Evolutionary conservation across 2,329 filamentous ascomycete genomes (phyloP).

Genomic region (Trematosphaeria pertusa): DNA sequence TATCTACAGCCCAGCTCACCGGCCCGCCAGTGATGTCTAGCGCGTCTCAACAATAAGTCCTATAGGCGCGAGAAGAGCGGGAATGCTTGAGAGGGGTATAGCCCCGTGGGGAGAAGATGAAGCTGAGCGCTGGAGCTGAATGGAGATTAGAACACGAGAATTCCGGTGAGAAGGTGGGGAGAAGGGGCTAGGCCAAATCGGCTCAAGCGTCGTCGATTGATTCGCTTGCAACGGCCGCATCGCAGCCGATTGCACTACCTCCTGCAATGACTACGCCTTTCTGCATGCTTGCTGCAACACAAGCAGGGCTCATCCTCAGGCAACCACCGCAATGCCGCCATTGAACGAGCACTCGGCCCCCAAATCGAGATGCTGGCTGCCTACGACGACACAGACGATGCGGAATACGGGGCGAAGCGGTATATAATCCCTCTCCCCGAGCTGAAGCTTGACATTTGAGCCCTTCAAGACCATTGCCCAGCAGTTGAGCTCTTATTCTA

Average conservation of each 20-base stretch:
- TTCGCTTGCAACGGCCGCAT: background rate
- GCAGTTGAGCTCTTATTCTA: background rate
- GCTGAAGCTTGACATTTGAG: no score
- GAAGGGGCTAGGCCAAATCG: background rate
- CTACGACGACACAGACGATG: no score
- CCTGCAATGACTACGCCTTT: background rate
- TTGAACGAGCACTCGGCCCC: background rate
- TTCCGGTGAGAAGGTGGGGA: constrained; percentile 10
- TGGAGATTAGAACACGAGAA: background rate
- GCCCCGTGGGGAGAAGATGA: no score
- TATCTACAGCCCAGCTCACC: no score
- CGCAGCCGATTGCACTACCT: background rate
- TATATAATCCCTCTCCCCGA: no score
- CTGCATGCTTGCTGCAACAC: constrained; percentile 2
- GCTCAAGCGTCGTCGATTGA: constrained; percentile 1
- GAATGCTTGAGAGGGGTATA: no score
- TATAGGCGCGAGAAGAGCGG: no score
- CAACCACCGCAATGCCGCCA: constrained; percentile 1
- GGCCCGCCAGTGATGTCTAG: no score
- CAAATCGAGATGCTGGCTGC: no score
- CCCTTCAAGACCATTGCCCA: no score
- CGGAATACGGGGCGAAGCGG: no score
- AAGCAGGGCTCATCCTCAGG: constrained; percentile 1
- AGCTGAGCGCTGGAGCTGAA: background rate
- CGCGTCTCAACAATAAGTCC: no score